Percentiles rank a stretch among this genome's conserved stretches.
Conservation (phyloP, 768 basidiomycete genomes). For the Agaricus sinodeliciosus region DNA sequence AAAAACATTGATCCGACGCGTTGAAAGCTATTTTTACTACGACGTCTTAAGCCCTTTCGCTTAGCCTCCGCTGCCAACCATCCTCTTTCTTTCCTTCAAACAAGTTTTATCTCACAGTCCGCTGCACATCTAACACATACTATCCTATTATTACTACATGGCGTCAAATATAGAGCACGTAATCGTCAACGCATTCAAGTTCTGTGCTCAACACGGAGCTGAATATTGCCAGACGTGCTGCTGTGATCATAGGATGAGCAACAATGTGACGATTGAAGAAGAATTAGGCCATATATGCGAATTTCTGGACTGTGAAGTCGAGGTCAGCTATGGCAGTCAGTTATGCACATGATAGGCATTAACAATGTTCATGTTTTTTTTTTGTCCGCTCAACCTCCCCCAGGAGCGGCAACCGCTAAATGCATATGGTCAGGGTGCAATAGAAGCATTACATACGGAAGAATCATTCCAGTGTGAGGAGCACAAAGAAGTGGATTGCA, state of each 20-base stretch:
- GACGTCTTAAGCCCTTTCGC: neutral
- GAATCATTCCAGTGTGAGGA: constrained; percentile 20
- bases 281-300: constrained; percentile 17
- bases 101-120: neutral
- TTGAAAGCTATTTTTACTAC: too few species aligned
- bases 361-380: neutral
- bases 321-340: constrained; percentile 1
- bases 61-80: neutral
- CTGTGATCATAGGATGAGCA: constrained; percentile 26
- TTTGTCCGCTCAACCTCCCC: too few species aligned
- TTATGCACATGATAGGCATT: neutral
- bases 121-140: neutral
- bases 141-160: neutral
- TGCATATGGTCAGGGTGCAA: constrained; percentile 8
- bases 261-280: constrained; percentile 24
- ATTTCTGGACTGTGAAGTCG: constrained; percentile 12
- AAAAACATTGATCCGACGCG: too few species aligned
- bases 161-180: constrained; percentile 13
- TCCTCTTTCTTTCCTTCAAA: neutral
- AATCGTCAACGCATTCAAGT: constrained; percentile 26
- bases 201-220: constrained; percentile 26
- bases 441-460: constrained; percentile 7
- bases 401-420: constrained; percentile 13
- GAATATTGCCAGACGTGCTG: constrained; percentile 24
- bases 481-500: constrained; percentile 24